Conservation (phyloP, 2,329 filamentous ascomycete genomes). For the Fusarium sp. region DNA sequence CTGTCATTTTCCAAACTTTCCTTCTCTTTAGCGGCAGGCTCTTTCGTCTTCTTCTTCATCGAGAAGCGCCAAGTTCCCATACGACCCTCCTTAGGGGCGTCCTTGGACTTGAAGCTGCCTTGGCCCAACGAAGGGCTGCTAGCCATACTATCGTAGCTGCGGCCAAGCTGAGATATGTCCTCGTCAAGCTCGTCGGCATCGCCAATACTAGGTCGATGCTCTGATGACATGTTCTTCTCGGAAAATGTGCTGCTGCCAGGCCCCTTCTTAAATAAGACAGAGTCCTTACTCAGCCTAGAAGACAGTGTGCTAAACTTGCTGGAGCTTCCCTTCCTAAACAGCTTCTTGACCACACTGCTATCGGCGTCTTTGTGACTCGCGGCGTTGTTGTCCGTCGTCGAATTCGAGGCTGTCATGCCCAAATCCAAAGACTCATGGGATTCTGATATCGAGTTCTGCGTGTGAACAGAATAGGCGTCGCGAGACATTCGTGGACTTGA, state of each 20-base stretch:
- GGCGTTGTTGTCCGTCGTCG: conserved; percentile 65
- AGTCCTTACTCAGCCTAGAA: conserved; percentile 66
- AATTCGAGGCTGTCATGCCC: conserved; percentile 67
- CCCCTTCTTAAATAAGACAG: conserved; percentile 69
- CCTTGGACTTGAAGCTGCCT: conserved; percentile 58
- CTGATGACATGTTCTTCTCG: conserved; percentile 66
- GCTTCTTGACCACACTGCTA: conserved; percentile 69
- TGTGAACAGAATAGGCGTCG: conserved; percentile 68
- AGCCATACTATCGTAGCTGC: conserved; percentile 67
- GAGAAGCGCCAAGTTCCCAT: conserved; percentile 67
- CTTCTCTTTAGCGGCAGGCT: conserved; percentile 57
- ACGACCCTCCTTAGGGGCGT: conserved; percentile 58
- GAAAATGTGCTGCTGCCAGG: conserved; percentile 68
- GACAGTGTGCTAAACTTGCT: conserved; percentile 72
- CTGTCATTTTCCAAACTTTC: conserved; percentile 66
- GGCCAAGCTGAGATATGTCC: conserved; percentile 57
- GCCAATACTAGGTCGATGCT: conserved; percentile 68
- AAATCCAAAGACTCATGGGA: conserved; percentile 69
- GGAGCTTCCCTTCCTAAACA: conserved; percentile 74
- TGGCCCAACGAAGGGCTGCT: conserved; percentile 69
- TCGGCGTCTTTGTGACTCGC: conserved; percentile 63
- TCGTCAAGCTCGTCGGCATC: conserved; percentile 66
- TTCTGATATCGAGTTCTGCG: conserved; percentile 69
- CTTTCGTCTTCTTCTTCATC: conserved; percentile 70
- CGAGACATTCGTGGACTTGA: conserved; percentile 66